Evolutionary conservation across 257 asterid species (phyloP), one percentile per base, ranked within the genome.

Genomic region (Jaltomata sinuosa): DNA sequence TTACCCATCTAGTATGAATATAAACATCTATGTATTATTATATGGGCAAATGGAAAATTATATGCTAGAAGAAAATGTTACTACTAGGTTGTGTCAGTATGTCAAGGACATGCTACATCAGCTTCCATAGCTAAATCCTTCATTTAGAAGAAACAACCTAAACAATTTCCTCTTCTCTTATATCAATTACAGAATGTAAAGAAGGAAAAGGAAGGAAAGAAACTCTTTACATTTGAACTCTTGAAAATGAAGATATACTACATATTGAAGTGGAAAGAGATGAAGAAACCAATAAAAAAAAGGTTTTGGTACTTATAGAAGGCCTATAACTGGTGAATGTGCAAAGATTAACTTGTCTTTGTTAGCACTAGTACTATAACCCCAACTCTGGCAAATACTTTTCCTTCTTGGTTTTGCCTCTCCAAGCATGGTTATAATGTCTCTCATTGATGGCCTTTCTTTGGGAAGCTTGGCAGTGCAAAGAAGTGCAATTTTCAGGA

Each of bases 351-450:
- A 45, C 65, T 88, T 91, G 72, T 93, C 97, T 83, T 92, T 94
- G 74, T 88, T 94, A n/a, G 87, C 88, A 85, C 6, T 77, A 77
- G 9, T 16, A 27, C 42, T 59, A 77, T 85, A 90, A 67, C 94
- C 94, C 98, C 97, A 93, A 49, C 76, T 88, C 53, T 91, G 93
- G 31, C 93, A 93, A 11, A 94, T 86, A 85, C 98, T 93, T 89
- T 93, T 94, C 71, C 98, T 88, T 86, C 97, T 55, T 5, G 98
- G 98, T 88, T 94, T 93, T 29, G 95, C 98, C 91, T 94, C 98
- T 14, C 93, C 96, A 57, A 94, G 94, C 98, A 94, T 93, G 11
- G 94, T 88, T 72, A 92, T 88, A 3, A 92, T 83, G 84, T 94
- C 95, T 55, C 98, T 89, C 97, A 93, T 94, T 11, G 98, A 93